Percentiles rank a stretch among this genome's conserved stretches.
These are phyloP conservation scores for Tuber umbilicatum DNA, from an alignment of 495 filamentous ascomycete genomes.

Conservation along the genomic window DNA sequence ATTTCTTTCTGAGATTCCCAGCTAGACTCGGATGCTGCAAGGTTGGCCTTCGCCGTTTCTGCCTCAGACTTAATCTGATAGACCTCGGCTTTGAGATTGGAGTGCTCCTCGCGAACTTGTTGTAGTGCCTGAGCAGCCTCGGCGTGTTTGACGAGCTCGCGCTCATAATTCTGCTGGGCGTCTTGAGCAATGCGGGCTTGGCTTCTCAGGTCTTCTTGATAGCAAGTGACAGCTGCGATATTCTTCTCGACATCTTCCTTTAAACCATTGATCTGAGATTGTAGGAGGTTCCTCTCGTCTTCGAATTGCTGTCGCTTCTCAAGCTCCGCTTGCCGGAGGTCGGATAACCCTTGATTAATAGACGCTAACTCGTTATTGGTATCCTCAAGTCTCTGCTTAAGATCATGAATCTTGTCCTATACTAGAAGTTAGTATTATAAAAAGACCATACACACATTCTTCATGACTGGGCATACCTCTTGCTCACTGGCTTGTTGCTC, in stretches of 20 bases:
- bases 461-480: slow-evolving; percentile 44
- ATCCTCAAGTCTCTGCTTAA: slow-evolving; percentile 74
- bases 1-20: slow-evolving; percentile 74
- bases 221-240: slow-evolving; percentile 64
- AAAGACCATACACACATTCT: not conserved
- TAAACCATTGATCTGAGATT: slow-evolving; percentile 69
- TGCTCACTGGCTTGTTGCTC: slow-evolving; percentile 67
- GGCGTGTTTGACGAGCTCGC: slow-evolving; percentile 86
- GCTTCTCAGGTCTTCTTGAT: slow-evolving; percentile 82
- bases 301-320: slow-evolving; percentile 65
- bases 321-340: slow-evolving; percentile 66
- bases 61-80: slow-evolving; percentile 65
- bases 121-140: slow-evolving; percentile 81
- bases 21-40: slow-evolving; percentile 74
- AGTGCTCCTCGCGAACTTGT: slow-evolving; percentile 66
- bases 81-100: slow-evolving; percentile 69
- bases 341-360: slow-evolving; percentile 70
- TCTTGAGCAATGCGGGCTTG: slow-evolving; percentile 89
- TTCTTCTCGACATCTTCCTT: slow-evolving; percentile 81
- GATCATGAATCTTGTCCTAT: slow-evolving; percentile 59
- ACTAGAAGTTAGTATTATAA: slow-evolving; percentile 14
- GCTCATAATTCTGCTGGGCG: slow-evolving; percentile 91
- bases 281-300: slow-evolving; percentile 68
- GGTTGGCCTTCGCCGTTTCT: slow-evolving; percentile 68
- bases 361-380: slow-evolving; percentile 70